A percentile compares a stretch with the other conserved stretches of the same genome.
Evolutionary conservation across 1,139 yeast genomes (phyloP).

Genomic region (Hanseniaspora sp.): DNA sequence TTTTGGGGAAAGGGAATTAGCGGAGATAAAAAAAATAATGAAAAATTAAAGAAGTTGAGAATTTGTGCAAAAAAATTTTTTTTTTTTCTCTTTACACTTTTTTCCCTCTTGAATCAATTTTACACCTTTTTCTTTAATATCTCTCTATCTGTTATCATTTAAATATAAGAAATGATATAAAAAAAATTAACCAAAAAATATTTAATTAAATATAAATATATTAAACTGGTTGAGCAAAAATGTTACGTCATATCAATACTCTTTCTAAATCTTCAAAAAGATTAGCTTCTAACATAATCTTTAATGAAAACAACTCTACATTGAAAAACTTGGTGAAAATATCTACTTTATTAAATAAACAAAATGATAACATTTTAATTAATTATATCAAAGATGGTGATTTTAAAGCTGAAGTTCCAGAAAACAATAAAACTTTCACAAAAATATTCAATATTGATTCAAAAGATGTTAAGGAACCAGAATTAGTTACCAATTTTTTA

Average conservation of each 20-base stretch:
- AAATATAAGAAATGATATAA: too few relatives aligned
- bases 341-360: not conserved
- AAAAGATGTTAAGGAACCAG: constrained; percentile 10
- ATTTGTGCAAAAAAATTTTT: too few relatives aligned
- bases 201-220: too few relatives aligned
- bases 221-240: not conserved
- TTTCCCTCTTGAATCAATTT: too few relatives aligned
- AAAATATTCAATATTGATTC: constrained; percentile 6
- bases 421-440: not conserved
- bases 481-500: constrained; percentile 5
- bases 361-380: constrained; percentile 3
- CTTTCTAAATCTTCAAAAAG: not conserved
- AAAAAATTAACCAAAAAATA: too few relatives aligned
- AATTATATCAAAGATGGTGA: constrained; percentile 1
- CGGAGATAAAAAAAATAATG: too few relatives aligned
- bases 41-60: too few relatives aligned
- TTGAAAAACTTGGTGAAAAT: constrained; percentile 7
- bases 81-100: too few relatives aligned
- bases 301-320: constrained; percentile 10
- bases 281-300: constrained; percentile 7
- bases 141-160: too few relatives aligned
- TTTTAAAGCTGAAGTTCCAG: not conserved
- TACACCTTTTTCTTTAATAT: too few relatives aligned
- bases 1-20: too few relatives aligned
- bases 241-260: not conserved